Evolutionary conservation across 768 basidiomycete species (phyloP).

Genomic region (Trametes meyenii): DNA sequence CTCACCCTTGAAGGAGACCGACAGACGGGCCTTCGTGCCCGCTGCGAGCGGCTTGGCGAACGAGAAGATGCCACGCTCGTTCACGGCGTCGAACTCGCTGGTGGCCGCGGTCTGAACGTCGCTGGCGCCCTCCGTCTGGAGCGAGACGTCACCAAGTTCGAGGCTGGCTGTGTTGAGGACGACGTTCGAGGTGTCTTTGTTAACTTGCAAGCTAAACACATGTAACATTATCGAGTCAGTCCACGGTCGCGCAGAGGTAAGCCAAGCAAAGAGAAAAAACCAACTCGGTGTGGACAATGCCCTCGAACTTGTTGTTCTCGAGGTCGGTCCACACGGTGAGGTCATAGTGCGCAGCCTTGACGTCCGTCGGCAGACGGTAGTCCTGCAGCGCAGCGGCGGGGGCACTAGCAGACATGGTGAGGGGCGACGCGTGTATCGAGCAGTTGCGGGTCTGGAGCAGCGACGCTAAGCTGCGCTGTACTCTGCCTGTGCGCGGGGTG

Average conservation of each 20-base stretch:
- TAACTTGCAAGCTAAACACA: constrained; percentile 60
- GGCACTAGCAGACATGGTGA: constrained; percentile 13
- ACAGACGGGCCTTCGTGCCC: constrained; percentile 70
- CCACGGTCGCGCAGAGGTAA: not conserved
- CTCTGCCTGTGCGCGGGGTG: not conserved
- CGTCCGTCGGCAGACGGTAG: constrained; percentile 65
- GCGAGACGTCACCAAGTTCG: constrained; percentile 57
- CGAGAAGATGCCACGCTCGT: constrained; percentile 69
- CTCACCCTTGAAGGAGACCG: constrained; percentile 65
- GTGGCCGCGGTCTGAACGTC: constrained; percentile 48
- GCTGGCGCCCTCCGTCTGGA: constrained; percentile 54
- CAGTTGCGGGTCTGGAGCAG: constrained; percentile 8
- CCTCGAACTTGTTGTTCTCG: constrained; percentile 71
- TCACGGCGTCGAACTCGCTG: constrained; percentile 56
- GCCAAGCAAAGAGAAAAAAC: constrained; percentile 27
- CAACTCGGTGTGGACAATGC: constrained; percentile 72
- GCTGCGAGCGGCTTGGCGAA: constrained; percentile 60
- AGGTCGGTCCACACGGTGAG: constrained; percentile 83
- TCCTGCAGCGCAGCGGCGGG: constrained; percentile 18
- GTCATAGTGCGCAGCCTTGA: constrained; percentile 78
- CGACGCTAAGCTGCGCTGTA: not conserved
- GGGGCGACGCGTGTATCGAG: constrained; percentile 7
- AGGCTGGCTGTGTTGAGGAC: constrained; percentile 72
- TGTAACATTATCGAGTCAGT: not conserved
- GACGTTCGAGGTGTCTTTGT: constrained; percentile 60